A percentile compares a stretch with the other conserved stretches of the same genome.
These are phyloP conservation scores for Tulasnella sp. DNA, from an alignment of 768 basidiomycete species.

Conservation along the genomic window DNA sequence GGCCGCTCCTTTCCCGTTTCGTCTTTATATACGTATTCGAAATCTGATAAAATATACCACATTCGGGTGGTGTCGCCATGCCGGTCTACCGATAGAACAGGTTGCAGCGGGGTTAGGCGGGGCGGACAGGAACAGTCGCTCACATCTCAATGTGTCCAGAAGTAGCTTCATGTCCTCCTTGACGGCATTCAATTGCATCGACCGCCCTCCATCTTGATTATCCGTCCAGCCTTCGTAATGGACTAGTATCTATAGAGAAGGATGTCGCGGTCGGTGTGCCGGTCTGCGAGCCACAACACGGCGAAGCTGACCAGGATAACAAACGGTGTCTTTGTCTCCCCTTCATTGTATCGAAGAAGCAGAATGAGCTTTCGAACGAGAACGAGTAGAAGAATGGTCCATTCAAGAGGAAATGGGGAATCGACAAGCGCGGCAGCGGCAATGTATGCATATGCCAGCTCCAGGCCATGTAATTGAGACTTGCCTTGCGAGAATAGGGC, in stretches of 20 bases:
- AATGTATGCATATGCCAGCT: neutral
- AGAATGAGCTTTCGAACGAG: neutral
- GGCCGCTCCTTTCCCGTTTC: neutral
- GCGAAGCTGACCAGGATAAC: neutral
- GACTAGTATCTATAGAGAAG: neutral
- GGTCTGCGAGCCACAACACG: neutral
- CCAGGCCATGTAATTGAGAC: neutral
- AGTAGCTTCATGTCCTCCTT: neutral
- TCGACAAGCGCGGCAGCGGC: neutral
- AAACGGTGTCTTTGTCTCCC: neutral
- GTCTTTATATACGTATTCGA: neutral
- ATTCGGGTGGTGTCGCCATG: neutral
- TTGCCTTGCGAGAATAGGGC: neutral
- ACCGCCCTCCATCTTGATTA: neutral
- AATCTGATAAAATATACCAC: neutral
- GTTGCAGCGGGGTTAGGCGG: neutral
- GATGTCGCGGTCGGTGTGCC: neutral
- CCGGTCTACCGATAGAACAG: neutral
- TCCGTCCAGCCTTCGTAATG: neutral
- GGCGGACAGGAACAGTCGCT: neutral
- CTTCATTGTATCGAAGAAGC: neutral
- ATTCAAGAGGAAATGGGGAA: neutral
- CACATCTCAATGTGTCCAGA: neutral
- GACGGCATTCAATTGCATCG: neutral
- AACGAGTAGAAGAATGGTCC: neutral